These are phyloP conservation scores for Yamadazyma spencermartinsiae DNA, from an alignment of 1,139 yeast genomes.

Conservation along the genomic window DNA sequence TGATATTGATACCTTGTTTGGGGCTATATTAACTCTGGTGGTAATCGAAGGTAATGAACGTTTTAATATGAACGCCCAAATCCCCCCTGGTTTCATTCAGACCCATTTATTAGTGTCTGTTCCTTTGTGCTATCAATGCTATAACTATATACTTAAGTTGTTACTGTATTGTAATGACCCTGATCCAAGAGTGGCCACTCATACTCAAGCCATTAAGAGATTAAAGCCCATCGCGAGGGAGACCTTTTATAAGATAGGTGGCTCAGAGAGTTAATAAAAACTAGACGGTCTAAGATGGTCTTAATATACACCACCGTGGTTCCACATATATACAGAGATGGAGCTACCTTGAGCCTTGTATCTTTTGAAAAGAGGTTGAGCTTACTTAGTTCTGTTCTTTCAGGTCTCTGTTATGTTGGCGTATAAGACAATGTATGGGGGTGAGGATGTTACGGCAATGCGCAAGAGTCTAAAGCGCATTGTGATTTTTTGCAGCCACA, in stretches of 20 bases:
- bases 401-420: too few species aligned
- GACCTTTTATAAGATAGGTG: not conserved
- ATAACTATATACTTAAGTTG: slow-evolving; percentile 31
- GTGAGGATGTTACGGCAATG: too few species aligned
- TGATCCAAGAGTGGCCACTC: not conserved
- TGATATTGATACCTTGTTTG: slow-evolving; percentile 36
- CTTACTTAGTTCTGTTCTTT: too few species aligned
- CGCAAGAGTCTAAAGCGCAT: too few species aligned
- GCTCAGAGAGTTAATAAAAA: too few species aligned
- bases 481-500: too few species aligned
- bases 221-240: slow-evolving; percentile 15
- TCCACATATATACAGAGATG: too few species aligned
- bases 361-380: too few species aligned
- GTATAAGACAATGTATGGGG: too few species aligned
- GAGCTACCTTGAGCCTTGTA: too few species aligned
- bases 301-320: too few species aligned
- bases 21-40: slow-evolving; percentile 31
- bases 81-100: slow-evolving; percentile 27
- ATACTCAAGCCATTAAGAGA: slow-evolving; percentile 24
- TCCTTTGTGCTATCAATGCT: slow-evolving; percentile 31
- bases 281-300: too few species aligned
- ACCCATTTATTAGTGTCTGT: slow-evolving; percentile 20
- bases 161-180: slow-evolving; percentile 24
- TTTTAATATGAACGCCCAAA: slow-evolving; percentile 18
- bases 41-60: slow-evolving; percentile 30